Evolutionary conservation across 2,329 filamentous ascomycete genomes (phyloP), one percentile per base, ranked within the genome.

Genomic region (Aureobasidium leucospermi): DNA sequence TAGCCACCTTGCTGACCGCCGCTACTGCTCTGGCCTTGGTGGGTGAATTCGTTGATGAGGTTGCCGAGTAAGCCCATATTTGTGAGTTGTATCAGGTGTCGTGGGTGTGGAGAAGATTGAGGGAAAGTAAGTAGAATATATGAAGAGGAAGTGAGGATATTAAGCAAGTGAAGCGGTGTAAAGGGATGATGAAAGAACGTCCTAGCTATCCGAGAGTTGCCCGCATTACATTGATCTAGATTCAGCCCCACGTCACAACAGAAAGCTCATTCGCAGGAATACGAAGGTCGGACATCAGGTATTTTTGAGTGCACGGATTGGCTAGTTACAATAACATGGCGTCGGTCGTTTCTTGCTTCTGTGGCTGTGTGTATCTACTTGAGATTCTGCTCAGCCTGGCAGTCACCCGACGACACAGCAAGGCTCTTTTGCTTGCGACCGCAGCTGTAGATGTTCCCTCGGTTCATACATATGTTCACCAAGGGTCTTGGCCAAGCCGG

Each of bases 1-100:
- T 36, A 29, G 29, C 58, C 36, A 32, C 49, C 39, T 15, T 55
- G 52, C 10, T 58, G 48, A 19, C 60, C 62, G 56, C 65, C 63
- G 53, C 65, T 65, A 15, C n/a, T 15, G 16, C 42, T 32, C 47
- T 43, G 28, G 42, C 58, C 58, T 16, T 57, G 55, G 51, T 58
- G 48, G 64, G 64, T 62, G 63, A 68, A 60, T 55, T 66, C 65
- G 52, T 67, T 64, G 60, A 70, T 62, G 39, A 72, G 51, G 53
- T 71, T 69, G 34, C 65, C 63, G 57, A 72, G 61, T 53, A 71
- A 67, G 32, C 61, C 61, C 65, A 66, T 66, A 29, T 10, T 63
- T 57, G 60, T 10, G 31, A 32, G 4, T 36, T 23, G 23, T 23
- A 23, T 23, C 23, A 9, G 39, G 32, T 23, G 10, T 9, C 32